Evolutionary conservation across 768 basidiomycete species (phyloP).

Genomic region (Pleurotus cornucopiae): DNA sequence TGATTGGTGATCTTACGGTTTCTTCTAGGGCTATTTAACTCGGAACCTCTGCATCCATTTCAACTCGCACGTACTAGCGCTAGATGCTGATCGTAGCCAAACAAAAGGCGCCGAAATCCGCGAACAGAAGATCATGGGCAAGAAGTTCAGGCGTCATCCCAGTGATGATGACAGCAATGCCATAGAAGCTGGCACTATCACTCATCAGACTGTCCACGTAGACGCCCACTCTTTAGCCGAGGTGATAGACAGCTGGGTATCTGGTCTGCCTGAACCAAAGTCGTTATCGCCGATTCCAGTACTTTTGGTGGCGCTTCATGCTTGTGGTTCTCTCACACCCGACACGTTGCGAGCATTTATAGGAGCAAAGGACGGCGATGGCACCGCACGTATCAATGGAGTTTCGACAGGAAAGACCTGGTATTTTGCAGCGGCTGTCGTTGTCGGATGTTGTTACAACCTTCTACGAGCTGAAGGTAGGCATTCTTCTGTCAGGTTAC

Average conservation of each 20-base stretch:
- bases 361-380: conserved; percentile 15
- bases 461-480: conserved; percentile 52
- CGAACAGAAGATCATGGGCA: conserved; percentile 17
- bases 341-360: conserved; percentile 58
- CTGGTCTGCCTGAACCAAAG: conserved; percentile 9
- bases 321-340: conserved; percentile 71
- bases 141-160: neutral
- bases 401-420: conserved; percentile 26
- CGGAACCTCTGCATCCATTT: conserved; percentile 37
- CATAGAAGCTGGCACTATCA: conserved; percentile 30
- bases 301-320: conserved; percentile 66
- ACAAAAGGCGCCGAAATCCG: conserved; percentile 51
- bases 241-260: conserved; percentile 52
- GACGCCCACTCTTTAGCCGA: conserved; percentile 40
- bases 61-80: conserved; percentile 50
- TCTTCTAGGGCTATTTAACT: conserved; percentile 57
- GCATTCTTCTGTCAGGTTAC: conserved; percentile 8
- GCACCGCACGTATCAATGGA: neutral
- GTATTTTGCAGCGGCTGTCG: conserved; percentile 48
- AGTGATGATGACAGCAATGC: conserved; percentile 4
- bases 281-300: conserved; percentile 35
- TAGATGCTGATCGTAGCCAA: conserved; percentile 60
- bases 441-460: conserved; percentile 82
- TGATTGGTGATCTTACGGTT: neutral
- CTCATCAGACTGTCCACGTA: conserved; percentile 55